Evolutionary conservation across 2,329 filamentous ascomycete species (phyloP).

Genomic region (Alternaria panax): DNA sequence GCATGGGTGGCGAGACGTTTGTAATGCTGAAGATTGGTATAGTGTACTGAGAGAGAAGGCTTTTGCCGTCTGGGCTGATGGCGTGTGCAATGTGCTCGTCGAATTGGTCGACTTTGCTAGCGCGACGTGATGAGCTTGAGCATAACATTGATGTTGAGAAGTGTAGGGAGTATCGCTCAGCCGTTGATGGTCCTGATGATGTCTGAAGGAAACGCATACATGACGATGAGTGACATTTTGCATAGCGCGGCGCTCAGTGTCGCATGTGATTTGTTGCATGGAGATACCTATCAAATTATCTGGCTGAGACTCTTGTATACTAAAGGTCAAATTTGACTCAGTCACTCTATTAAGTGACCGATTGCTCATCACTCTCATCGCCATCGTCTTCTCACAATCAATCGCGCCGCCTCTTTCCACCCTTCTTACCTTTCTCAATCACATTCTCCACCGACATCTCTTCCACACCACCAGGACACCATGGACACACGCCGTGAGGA

Average conservation of each 20-base stretch:
- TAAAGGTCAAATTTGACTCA: too few relatives aligned
- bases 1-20: conserved; percentile 32
- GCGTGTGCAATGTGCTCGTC: conserved; percentile 41
- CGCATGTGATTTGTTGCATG: neutral
- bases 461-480: too few relatives aligned
- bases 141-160: neutral
- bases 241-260: neutral
- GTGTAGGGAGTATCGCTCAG: neutral
- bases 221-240: neutral
- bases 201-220: neutral
- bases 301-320: too few relatives aligned
- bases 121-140: neutral
- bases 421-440: too few relatives aligned
- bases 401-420: too few relatives aligned
- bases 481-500: too few relatives aligned
- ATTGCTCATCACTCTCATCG: too few relatives aligned
- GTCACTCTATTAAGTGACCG: too few relatives aligned
- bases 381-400: too few relatives aligned
- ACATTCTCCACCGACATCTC: too few relatives aligned
- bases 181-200: neutral
- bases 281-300: neutral
- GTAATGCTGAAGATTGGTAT: conserved; percentile 35
- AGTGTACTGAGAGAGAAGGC: conserved; percentile 35
- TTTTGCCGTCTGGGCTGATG: conserved; percentile 42
- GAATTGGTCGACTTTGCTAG: conserved; percentile 24